phyloP scores from a whole-genome alignment of 1,139 yeast species.

The Kluyveromyces marxianus region DNA sequence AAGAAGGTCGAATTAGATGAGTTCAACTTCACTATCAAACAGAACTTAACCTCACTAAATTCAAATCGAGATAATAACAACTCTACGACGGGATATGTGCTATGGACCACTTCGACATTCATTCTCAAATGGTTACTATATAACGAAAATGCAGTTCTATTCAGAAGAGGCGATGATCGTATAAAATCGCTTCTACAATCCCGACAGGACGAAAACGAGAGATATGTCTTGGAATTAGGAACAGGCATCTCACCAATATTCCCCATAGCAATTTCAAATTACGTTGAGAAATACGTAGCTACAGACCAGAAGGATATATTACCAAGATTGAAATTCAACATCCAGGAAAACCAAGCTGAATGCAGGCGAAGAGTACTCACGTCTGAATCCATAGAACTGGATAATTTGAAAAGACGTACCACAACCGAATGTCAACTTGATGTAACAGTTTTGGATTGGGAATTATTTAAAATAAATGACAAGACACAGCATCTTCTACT shows the following conservation, averaged over 20 bases:
- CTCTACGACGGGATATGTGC: conserved; percentile 31
- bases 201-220: background rate
- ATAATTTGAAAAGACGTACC: conserved; percentile 3
- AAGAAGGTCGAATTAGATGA: conserved; percentile 4
- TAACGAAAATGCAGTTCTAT: conserved; percentile 13
- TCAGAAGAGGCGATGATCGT: conserved; percentile 14
- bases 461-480: conserved; percentile 11
- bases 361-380: conserved; percentile 5
- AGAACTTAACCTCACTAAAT: conserved; percentile 23
- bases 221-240: conserved; percentile 26
- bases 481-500: conserved; percentile 7
- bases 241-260: conserved; percentile 27
- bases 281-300: conserved; percentile 22
- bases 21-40: conserved; percentile 19
- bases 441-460: conserved; percentile 28
- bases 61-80: conserved; percentile 26
- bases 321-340: conserved; percentile 20
- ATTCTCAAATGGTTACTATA: conserved; percentile 28
- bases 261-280: conserved; percentile 24
- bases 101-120: conserved; percentile 30
- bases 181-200: conserved; percentile 7
- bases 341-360: conserved; percentile 20
- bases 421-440: conserved; percentile 15
- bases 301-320: conserved; percentile 30
- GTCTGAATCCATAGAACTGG: background rate